Conservation (phyloP, 1,284 basidiomycete genomes). For the Heterobasidion parviporum region DNA sequence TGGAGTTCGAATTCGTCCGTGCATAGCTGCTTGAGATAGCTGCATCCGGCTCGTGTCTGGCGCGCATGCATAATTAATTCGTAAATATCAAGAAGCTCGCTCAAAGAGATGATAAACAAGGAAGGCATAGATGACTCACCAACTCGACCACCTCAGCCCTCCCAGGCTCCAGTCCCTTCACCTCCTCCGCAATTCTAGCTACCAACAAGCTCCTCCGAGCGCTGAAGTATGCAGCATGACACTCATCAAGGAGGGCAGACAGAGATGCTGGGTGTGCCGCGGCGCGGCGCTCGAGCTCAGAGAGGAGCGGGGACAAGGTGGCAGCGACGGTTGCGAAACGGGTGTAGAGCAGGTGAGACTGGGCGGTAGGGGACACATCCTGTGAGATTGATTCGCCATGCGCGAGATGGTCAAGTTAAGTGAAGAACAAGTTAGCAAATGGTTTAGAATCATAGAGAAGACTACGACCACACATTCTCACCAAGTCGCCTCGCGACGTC, state of each 20-base stretch:
- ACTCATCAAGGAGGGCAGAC: constrained; percentile 71
- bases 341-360: constrained; percentile 81
- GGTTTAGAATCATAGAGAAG: too few relatives aligned
- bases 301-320: constrained; percentile 68
- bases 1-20: constrained; percentile 83
- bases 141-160: constrained; percentile 80
- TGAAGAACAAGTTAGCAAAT: neutral
- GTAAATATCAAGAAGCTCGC: neutral
- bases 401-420: neutral
- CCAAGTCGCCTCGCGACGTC: constrained; percentile 69
- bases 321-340: constrained; percentile 71
- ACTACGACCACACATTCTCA: constrained; percentile 48
- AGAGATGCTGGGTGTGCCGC: constrained; percentile 70
- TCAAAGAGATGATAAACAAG: neutral
- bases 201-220: constrained; percentile 66
- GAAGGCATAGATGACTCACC: constrained; percentile 32
- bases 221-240: constrained; percentile 75
- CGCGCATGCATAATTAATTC: constrained; percentile 3
- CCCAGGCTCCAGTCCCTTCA: constrained; percentile 70
- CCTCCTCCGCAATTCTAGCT: constrained; percentile 68
- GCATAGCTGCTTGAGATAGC: constrained; percentile 84
- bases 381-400: constrained; percentile 17
- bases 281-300: constrained; percentile 78
- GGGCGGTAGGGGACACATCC: constrained; percentile 78
- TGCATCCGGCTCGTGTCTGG: constrained; percentile 83